Evolutionary conservation across 495 filamentous ascomycete genomes (phyloP), one percentile per base, ranked within the genome.

Genomic region (Aspergillus egyptiacus): DNA sequence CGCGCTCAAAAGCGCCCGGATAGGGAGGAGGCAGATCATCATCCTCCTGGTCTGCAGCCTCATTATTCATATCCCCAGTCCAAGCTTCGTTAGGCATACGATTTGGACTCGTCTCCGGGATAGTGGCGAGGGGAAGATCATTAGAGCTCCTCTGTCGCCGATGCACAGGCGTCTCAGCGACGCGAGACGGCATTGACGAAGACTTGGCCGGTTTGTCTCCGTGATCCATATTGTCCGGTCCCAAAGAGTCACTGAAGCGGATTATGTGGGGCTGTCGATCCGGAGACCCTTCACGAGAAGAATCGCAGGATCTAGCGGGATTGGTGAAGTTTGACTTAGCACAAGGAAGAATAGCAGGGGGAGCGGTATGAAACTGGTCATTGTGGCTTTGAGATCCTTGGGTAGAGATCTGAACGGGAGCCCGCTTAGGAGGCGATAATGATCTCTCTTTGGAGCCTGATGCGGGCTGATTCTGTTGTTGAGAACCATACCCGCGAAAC

Each of bases 31-130:
- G 71, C 18, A 74, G 53, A 24, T 72, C 71, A 31, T 73, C 69
- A 37, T 73, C 71, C 46, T 73, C 71, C 33, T 68, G 63, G 22
- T 67, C 59, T 38, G 54, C 35, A 8, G 40, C 55, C 10, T 65
- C 63, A 3, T 55, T 60, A 43, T 62, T 68, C 4, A 44, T 56
- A 23, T 60, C 61, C 20, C 49, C 50, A 15, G 60, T 49, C 55
- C 60, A 71, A 18, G 38, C 56, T 54, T 59, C 55, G 11, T 54
- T 43, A 24, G 56, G 53, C n/a, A 51, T 45, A 11, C 51, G 57
- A 27, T 56, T 64, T 10, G 70, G 71, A 36, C 71, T 73, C 6
- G 69, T 73, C 39, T 73, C 70, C 11, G 68, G 71, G 8, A 72
- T 65, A 28, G 61, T 69, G 6, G 63, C 70, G 15, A 57, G 47